Evolutionary conservation across 1,284 basidiomycete genomes (phyloP), one percentile per base, ranked within the genome.

Genomic region (Boletus hoseneyae): DNA sequence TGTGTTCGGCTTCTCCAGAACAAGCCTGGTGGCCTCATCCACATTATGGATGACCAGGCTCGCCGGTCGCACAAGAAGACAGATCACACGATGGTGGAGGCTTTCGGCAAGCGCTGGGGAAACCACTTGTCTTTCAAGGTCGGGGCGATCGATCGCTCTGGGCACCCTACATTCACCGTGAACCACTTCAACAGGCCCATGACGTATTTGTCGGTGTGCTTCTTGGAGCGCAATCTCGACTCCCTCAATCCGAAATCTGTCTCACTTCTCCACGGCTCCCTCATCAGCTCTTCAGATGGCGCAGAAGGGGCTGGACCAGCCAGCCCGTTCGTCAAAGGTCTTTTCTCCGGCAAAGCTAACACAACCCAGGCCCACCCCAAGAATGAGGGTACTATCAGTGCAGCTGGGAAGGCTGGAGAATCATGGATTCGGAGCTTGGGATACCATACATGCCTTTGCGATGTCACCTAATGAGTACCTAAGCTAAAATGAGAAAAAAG

Each of bases 1-100:
- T 16, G 16, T 16, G 16, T 16, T 16, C 16, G 16, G 16, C 16
- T 16, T 16, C 16, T 16, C 38, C 87, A 93, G 61, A 88, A 93
- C 66, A 78, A 80, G 57, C 94, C 93, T 3, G 93, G 93, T 13
- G 96, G 97, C 5, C 77, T 99, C 29, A 85, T 97, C 46, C 92
- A 96, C 65, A 98, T 98, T 69, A 93, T 98, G 85, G 95, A 98
- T 65, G 95, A 99, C 65, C 93, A 97, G 69, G 89, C 93, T 11
- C 79, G 87, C 15, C 79, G 90, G 36, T 79, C 82, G 55, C 85
- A 90, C 33, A 94, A 93, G 73, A 96, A 95, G 82, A 93, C 86
- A 8, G 92, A 97, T 62, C 80, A 87, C 50, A 93, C 90, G 6
- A 97, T 98, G 93, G 83, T 96, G 15, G 93, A 97, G 58, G 91